Evolutionary conservation across 306 rosid genomes (phyloP).

Genomic region (Pyrus betulifolia): DNA sequence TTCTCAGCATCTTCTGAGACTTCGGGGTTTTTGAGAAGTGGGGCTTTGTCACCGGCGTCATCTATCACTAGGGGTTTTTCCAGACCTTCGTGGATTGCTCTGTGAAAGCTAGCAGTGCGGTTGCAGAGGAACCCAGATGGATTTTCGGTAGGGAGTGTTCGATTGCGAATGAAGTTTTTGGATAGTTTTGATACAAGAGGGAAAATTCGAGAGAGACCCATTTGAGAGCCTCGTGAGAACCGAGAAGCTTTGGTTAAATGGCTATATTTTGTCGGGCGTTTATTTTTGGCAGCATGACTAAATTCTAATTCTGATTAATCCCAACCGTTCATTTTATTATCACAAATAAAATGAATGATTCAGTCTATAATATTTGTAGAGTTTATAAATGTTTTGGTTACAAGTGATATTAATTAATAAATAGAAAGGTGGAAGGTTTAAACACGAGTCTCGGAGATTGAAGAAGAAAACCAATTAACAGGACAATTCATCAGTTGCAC

Average conservation of each 20-base stretch:
- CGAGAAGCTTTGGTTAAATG: background rate
- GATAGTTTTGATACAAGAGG: constrained; percentile 11
- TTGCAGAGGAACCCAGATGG: background rate
- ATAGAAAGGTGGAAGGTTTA: too few relatives aligned
- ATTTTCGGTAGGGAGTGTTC: constrained; percentile 1
- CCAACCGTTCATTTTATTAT: background rate
- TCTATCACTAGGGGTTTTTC: constrained; percentile 3
- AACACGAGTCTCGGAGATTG: too few relatives aligned
- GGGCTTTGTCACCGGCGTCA: constrained; percentile 10
- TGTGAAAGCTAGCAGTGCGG: constrained; percentile 1
- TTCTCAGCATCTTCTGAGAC: constrained; percentile 25
- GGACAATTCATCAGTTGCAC: too few relatives aligned
- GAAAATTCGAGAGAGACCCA: constrained; percentile 30
- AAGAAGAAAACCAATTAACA: too few relatives aligned
- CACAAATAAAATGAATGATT: too few relatives aligned
- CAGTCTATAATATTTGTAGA: too few relatives aligned
- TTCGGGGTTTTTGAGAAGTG: constrained; percentile 1
- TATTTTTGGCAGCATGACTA: background rate
- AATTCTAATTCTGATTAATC: background rate
- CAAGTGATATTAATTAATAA: too few relatives aligned
- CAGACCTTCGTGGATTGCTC: background rate
- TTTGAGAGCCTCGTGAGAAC: background rate
- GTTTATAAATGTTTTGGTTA: too few relatives aligned
- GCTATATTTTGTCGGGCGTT: background rate
- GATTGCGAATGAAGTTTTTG: constrained; percentile 1